Base-by-base conservation (phyloP, 441 rosid species). In the Raphanus hybrid region DNA sequence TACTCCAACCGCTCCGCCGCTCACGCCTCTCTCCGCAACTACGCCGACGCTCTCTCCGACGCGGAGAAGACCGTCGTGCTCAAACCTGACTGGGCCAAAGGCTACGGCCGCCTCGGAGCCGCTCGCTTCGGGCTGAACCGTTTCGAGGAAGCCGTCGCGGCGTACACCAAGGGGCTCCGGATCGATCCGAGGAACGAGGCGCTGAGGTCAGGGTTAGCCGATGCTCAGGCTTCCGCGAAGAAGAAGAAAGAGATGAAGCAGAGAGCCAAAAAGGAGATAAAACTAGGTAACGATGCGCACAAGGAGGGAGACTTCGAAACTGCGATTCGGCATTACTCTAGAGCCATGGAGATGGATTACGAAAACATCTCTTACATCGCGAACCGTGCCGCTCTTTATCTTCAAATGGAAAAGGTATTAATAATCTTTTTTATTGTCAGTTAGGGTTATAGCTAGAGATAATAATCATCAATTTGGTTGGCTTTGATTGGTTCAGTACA, bases 231-330 rank as follows among this genome's bases (percentile, higher is more conserved):
- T 7, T 35, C 39, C 6, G 39, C 39, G 39, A 29, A 29, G 34
- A 29, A 29, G 34, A 29, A 29, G 34, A 8, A 35, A 35, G 39
- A 35, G 39, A 35, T 35, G 57, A 81, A 75, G 60, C 81, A 80
- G 60, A 81, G 72, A 23, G 85, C 87, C 1, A 68, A 64, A 45
- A 87, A 86, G 80, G 97, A 89, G 88, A 93, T 91, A 82, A 94
- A 85, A 61, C 70, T 82, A 8, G 98, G 98, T 14, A 91, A 88
- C 74, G 87, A 86, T 6, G 91, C 98, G 2, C 91, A 90, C 65
- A 91, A 91, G 88, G 91, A 85, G 87, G 90, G 87, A 79, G 90
- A 93, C 57, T 93, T 93, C 12, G 97, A 93, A 64, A 84, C 82
- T 10, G 97, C 98, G 0, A 81, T 93, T 69, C 80, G 75, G 55